Evolutionary conservation across 2,329 filamentous ascomycete species (phyloP).

Genomic region (Meredithiella fracta): DNA sequence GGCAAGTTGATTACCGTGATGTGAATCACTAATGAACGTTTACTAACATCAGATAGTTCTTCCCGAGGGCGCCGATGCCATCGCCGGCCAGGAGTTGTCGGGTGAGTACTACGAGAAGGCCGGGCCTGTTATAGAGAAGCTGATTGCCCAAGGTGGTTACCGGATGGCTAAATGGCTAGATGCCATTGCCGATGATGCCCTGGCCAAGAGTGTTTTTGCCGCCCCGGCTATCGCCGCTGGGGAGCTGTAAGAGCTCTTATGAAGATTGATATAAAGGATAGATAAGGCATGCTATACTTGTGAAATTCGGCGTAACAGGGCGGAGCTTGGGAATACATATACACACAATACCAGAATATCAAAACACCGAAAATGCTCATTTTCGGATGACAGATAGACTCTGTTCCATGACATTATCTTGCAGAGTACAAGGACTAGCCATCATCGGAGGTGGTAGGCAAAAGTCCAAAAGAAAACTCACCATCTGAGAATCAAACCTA

Average conservation of each 20-base stretch:
- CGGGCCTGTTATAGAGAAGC: slow-evolving; percentile 46
- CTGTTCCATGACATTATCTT: no score
- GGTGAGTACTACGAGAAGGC: slow-evolving; percentile 48
- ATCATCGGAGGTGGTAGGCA: no score
- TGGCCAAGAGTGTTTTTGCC: slow-evolving; percentile 16
- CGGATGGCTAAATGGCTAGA: slow-evolving; percentile 53
- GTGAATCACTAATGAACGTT: background rate
- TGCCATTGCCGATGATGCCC: slow-evolving; percentile 31
- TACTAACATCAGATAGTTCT: slow-evolving; percentile 32
- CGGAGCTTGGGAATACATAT: no score
- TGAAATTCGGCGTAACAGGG: background rate
- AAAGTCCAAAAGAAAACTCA: no score
- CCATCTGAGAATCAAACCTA: no score
- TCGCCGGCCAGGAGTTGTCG: slow-evolving; percentile 42
- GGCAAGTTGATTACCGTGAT: slow-evolving; percentile 26
- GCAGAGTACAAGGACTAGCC: no score
- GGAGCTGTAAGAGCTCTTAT: slow-evolving; percentile 10
- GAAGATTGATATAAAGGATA: background rate
- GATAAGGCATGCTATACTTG: background rate
- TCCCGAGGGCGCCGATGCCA: slow-evolving; percentile 41
- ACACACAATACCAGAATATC: no score
- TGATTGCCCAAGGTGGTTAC: slow-evolving; percentile 53
- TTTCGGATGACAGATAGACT: no score
- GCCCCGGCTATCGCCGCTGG: background rate
- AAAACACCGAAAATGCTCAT: no score